Conservation (phyloP, 1,139 yeast species). For the Pichia sp. region DNA sequence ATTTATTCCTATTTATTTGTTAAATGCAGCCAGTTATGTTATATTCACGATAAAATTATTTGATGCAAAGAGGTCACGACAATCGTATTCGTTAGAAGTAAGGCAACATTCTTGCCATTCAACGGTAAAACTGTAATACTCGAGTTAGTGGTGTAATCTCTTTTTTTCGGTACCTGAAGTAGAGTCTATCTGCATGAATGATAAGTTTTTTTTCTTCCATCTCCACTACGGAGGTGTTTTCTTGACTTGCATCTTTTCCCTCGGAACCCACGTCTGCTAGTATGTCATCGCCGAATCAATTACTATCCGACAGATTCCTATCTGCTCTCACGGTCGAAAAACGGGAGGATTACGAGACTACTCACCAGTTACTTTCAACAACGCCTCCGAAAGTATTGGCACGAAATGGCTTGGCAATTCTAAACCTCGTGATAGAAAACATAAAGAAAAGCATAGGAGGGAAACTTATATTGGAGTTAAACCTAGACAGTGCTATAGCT, state of each 20-base stretch:
- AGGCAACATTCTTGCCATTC: too few relatives aligned
- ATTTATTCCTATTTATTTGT: constrained; percentile 15
- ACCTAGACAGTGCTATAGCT: constrained; percentile 43
- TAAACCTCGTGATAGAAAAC: constrained; percentile 57
- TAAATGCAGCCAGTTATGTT: constrained; percentile 13
- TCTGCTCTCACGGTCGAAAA: constrained; percentile 54
- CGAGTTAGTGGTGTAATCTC: too few relatives aligned
- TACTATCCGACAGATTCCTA: constrained; percentile 43
- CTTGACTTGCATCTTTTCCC: too few relatives aligned
- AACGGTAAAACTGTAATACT: too few relatives aligned
- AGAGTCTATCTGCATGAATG: too few relatives aligned
- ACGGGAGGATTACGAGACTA: constrained; percentile 52
- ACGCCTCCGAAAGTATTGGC: constrained; percentile 65
- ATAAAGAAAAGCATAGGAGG: constrained; percentile 81
- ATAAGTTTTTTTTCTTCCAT: too few relatives aligned
- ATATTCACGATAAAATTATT: constrained; percentile 7
- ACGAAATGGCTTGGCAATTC: constrained; percentile 66
- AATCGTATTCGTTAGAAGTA: too few relatives aligned
- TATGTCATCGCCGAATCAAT: constrained; percentile 12
- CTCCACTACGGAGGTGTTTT: too few relatives aligned
- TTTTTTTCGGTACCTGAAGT: too few relatives aligned
- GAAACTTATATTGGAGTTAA: constrained; percentile 61
- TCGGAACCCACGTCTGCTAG: not conserved
- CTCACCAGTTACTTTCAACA: constrained; percentile 44
- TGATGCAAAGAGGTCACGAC: not conserved